phyloP scores from a whole-genome alignment of 2,329 filamentous ascomycete genomes.

The Hymenoscyphus occultus region DNA sequence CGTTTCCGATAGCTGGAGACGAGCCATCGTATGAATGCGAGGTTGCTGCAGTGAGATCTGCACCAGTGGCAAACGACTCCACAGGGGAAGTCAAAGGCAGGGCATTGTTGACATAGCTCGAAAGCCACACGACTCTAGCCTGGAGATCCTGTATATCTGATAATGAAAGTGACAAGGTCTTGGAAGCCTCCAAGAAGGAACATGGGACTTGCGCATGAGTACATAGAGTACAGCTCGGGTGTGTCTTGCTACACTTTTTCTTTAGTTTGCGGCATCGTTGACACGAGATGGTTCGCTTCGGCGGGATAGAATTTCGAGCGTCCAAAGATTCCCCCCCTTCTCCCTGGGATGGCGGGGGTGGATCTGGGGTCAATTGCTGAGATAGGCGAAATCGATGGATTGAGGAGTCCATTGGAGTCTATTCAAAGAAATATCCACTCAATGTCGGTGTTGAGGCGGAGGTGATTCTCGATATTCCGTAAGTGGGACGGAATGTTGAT shows the following conservation, averaged over 20 bases:
- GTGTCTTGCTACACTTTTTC: slow-evolving; percentile 4
- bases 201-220: slow-evolving; percentile 1
- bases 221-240: not conserved
- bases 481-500: slow-evolving; percentile 4
- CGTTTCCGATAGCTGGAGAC: not conserved
- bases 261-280: slow-evolving; percentile 5
- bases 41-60: not conserved
- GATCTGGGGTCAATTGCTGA: slow-evolving; percentile 4
- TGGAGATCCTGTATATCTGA: not conserved
- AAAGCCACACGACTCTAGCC: not conserved
- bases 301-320: not conserved
- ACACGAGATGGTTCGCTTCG: slow-evolving; percentile 1
- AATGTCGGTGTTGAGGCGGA: slow-evolving; percentile 6
- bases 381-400: slow-evolving; percentile 4
- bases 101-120: not conserved
- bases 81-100: not conserved
- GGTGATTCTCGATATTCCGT: not conserved
- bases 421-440: slow-evolving; percentile 4
- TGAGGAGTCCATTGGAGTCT: slow-evolving; percentile 1
- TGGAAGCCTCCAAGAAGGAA: slow-evolving; percentile 3
- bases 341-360: not conserved
- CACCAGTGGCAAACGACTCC: not conserved
- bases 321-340: not conserved
- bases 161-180: not conserved
- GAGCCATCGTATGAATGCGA: not conserved